A percentile compares a stretch with the other conserved stretches of the same genome.
Conservation (phyloP, 2,329 filamentous ascomycete genomes). For the Phaeomoniella chlamydospora region DNA sequence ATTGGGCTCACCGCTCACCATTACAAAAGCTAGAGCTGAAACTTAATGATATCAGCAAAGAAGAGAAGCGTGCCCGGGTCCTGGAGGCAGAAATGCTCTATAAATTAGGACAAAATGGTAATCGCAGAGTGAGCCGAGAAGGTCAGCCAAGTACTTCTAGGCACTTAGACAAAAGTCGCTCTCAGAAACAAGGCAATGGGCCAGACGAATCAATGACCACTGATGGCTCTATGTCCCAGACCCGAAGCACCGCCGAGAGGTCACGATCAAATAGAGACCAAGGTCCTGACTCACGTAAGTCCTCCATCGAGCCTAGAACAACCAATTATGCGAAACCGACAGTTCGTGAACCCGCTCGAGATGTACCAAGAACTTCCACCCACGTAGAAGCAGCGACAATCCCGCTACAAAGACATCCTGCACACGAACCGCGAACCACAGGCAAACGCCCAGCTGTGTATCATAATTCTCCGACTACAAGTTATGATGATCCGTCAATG, state of each 20-base stretch:
- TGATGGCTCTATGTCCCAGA: not conserved
- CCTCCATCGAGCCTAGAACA: not conserved
- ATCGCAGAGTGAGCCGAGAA: constrained; percentile 2
- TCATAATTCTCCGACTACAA: not conserved
- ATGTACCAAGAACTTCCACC: not conserved
- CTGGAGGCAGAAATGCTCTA: constrained; percentile 66
- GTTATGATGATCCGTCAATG: not conserved
- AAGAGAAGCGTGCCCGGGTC: constrained; percentile 77
- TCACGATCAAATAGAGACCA: not conserved
- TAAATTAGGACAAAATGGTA: constrained; percentile 34
- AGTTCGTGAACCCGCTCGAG: not conserved
- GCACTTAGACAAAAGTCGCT: constrained; percentile 27
- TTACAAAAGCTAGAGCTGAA: constrained; percentile 87
- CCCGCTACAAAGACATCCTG: not conserved
- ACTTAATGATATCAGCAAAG: constrained; percentile 84
- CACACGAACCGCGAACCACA: not conserved
- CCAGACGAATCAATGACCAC: too few relatives aligned
- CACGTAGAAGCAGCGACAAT: not conserved
- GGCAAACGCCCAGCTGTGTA: not conserved
- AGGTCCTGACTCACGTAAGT: not conserved
- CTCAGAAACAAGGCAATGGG: too few relatives aligned
- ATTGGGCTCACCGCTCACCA: constrained; percentile 72
- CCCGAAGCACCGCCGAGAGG: not conserved
- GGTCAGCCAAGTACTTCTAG: not conserved
- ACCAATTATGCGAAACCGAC: not conserved